These are phyloP conservation scores for Aspergillus conjunctus DNA, from an alignment of 495 filamentous ascomycete species.

Conservation along the genomic window DNA sequence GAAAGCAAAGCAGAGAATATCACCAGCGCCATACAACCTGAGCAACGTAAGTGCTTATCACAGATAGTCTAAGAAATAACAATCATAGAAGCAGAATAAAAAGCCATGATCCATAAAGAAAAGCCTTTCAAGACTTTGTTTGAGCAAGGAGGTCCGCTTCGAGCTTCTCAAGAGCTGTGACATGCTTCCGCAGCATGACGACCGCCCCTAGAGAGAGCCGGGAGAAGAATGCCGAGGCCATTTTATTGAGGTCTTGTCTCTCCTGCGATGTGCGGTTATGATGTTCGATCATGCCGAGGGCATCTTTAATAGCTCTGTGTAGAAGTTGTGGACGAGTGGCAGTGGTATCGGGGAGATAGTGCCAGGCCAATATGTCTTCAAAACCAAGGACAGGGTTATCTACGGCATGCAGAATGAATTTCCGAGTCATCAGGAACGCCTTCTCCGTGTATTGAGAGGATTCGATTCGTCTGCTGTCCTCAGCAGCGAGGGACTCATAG, in stretches of 20 bases:
- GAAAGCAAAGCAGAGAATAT: neutral
- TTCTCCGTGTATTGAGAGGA: constrained; percentile 57
- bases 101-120: neutral
- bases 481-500: constrained; percentile 49
- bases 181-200: constrained; percentile 32
- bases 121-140: neutral
- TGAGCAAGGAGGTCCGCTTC: constrained; percentile 8
- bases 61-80: too few species aligned
- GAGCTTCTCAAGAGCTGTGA: constrained; percentile 27
- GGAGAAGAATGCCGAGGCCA: constrained; percentile 26
- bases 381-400: constrained; percentile 44
- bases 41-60: too few species aligned
- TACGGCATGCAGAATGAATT: constrained; percentile 55
- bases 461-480: constrained; percentile 47
- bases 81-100: neutral
- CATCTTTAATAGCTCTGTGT: constrained; percentile 37
- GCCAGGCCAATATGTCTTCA: constrained; percentile 51
- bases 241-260: constrained; percentile 16
- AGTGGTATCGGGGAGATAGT: constrained; percentile 45
- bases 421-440: constrained; percentile 54
- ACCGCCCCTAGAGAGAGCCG: constrained; percentile 42
- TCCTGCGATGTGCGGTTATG: constrained; percentile 21
- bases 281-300: constrained; percentile 37
- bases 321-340: constrained; percentile 37
- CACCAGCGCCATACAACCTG: too few species aligned